Evolutionary conservation across 441 rosid genomes (phyloP), one percentile per base, ranked within the genome.

Genomic region (Bruguiera hainesii): DNA sequence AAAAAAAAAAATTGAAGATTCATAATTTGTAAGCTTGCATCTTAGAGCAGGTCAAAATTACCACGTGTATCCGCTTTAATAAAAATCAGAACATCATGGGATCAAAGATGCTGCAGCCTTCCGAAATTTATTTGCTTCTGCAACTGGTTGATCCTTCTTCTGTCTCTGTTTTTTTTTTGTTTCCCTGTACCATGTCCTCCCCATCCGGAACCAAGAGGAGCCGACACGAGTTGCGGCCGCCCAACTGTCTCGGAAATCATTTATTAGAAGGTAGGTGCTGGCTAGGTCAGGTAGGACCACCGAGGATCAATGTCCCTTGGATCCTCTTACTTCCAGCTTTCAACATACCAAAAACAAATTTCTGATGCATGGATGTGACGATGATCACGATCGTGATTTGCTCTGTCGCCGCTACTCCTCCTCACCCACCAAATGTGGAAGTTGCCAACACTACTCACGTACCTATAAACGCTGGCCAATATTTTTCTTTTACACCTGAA

Each of bases 21-120:
- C 26, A 26, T 26, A 26, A 26, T 26, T 26, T 26, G 26, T 26
- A 26, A 26, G 26, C 1, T 26, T 26, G 26, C 26, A 26, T 26
- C 26, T 26, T 26, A 26, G 26, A 26, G 26, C 26, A 26, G 2
- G 26, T 26, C 26, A 26, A 26, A 30, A 5, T 30, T 3, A 4
- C 31, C 31, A 30, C 31, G 31, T 5, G 0, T 3, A 30, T 30
- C 31, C 46, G 55, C 52, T 39, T 57, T 28, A 13, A 37, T 46
- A 56, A 37, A 75, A 71, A 59, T 20, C 62, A 37, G 50, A 5
- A 31, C 18, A 51, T 68, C 19, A 69, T 72, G 46, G 58, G 64
- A 20, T 30, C 13, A 68, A 50, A 57, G 65, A 29, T 63, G 48
- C 55, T 3, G 42, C 57, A n/a, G 25, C 57, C 13, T 21, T 8